Percentiles rank a stretch among this genome's conserved stretches.
Conservation (phyloP, 2,329 filamentous ascomycete genomes). For the Fusarium sp. region DNA sequence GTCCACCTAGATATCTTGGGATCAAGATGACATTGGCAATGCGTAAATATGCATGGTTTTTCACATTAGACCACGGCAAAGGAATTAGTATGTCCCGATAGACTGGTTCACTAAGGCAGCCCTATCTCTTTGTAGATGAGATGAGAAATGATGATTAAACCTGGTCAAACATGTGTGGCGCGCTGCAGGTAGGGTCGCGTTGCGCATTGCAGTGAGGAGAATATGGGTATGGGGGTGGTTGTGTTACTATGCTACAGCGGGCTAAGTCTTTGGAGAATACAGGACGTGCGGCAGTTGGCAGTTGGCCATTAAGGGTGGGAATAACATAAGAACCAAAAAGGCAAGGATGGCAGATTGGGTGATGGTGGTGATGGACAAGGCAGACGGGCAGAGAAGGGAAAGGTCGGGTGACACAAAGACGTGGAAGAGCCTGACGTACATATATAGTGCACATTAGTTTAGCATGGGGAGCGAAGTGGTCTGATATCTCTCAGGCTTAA, state of each 20-base stretch:
- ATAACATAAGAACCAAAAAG: conserved; percentile 32
- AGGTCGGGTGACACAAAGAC: conserved; percentile 44
- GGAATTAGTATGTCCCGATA: no score
- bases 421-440: conserved; percentile 34
- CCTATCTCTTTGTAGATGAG: conserved; percentile 20
- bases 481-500: conserved; percentile 26
- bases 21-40: neutral
- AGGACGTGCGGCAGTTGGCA: conserved; percentile 1
- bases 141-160: conserved; percentile 30
- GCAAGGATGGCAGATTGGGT: conserved; percentile 29
- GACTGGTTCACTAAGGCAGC: no score
- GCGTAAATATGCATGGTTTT: neutral
- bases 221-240: conserved; percentile 29
- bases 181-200: conserved; percentile 33
- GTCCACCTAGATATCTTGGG: no score
- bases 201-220: conserved; percentile 32
- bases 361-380: conserved; percentile 35
- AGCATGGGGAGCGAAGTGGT: conserved; percentile 25
- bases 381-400: conserved; percentile 34
- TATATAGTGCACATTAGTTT: conserved; percentile 31
- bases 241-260: conserved; percentile 42
- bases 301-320: conserved; percentile 37
- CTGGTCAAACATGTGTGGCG: conserved; percentile 38
- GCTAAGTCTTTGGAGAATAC: conserved; percentile 37
- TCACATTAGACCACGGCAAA: neutral